These are phyloP conservation scores for Lepidium sativum DNA, from an alignment of 345 rosid genomes.

Conservation along the genomic window DNA sequence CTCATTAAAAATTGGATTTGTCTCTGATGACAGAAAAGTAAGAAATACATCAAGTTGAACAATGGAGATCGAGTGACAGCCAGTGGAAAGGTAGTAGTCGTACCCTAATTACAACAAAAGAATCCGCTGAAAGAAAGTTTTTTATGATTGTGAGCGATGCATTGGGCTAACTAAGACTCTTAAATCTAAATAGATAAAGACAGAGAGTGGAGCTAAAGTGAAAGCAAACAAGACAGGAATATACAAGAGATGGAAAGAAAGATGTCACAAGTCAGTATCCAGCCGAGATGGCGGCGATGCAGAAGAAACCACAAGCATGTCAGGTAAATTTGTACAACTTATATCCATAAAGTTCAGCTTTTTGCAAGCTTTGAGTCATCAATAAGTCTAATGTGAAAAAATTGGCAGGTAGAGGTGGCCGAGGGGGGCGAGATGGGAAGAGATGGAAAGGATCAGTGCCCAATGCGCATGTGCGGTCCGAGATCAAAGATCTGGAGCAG, in stretches of 20 bases:
- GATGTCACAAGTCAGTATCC: conserved; percentile 53
- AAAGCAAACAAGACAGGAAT: conserved; percentile 65
- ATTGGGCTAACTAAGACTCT: background rate
- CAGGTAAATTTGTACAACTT: conserved; percentile 19
- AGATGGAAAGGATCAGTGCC: conserved; percentile 39
- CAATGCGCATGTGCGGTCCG: conserved; percentile 76
- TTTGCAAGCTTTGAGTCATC: background rate
- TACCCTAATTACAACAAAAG: background rate
- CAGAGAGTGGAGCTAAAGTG: conserved; percentile 85
- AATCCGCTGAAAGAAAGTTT: background rate
- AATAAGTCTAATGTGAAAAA: background rate
- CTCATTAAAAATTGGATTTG: background rate
- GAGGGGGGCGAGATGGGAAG: conserved; percentile 34
- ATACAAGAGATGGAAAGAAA: conserved; percentile 88
- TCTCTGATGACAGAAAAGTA: conserved; percentile 66
- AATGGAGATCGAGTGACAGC: conserved; percentile 96
- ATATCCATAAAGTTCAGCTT: background rate
- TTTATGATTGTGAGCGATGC: background rate
- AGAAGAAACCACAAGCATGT: conserved; percentile 30
- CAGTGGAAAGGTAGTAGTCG: conserved; percentile 76
- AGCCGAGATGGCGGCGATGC: conserved; percentile 34
- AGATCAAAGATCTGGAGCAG: conserved; percentile 79
- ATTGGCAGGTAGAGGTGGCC: conserved; percentile 20
- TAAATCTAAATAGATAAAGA: conserved; percentile 49
- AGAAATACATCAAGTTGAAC: conserved; percentile 88